A percentile compares a stretch with the other conserved stretches of the same genome.
phyloP scores from a whole-genome alignment of 441 rosid species.

The Francoa sonchifolia region DNA sequence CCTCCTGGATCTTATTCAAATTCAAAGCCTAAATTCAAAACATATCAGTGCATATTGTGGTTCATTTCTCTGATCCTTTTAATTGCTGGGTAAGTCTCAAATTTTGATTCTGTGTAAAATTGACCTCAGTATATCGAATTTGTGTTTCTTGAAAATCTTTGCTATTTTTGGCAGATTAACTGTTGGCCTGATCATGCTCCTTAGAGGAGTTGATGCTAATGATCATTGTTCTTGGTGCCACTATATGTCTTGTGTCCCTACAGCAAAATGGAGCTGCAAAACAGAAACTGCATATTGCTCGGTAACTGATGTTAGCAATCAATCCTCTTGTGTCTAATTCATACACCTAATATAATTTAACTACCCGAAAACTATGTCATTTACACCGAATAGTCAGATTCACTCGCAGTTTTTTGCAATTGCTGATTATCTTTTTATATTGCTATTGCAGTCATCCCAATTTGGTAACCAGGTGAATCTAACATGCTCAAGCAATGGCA shows the following conservation, averaged over 20 bases:
- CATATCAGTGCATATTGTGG: slow-evolving; percentile 67
- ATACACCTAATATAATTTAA: no score
- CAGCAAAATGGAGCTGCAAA: slow-evolving; percentile 66
- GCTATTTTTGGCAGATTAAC: slow-evolving; percentile 30
- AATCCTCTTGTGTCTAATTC: no score
- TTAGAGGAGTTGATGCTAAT: slow-evolving; percentile 46
- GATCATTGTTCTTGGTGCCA: slow-evolving; percentile 75
- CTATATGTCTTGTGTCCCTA: slow-evolving; percentile 67
- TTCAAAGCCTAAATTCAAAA: slow-evolving; percentile 40
- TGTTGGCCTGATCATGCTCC: slow-evolving; percentile 37
- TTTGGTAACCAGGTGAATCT: slow-evolving; percentile 38
- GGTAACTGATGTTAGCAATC: slow-evolving; percentile 23
- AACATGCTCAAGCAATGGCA: slow-evolving; percentile 51
- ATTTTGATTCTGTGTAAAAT: no score
- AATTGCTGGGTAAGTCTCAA: slow-evolving; percentile 59
- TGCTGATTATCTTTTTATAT: no score
- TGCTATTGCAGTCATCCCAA: slow-evolving; percentile 50
- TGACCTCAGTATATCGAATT: no score
- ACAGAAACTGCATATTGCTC: slow-evolving; percentile 32
- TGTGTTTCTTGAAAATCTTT: no score
- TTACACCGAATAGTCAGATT: no score
- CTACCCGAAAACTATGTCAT: no score
- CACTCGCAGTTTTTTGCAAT: no score
- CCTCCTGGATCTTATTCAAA: slow-evolving; percentile 19
- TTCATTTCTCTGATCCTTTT: slow-evolving; percentile 37